Conservation (phyloP, 495 filamentous ascomycete species). For the Chaetomidium leptoderma region DNA sequence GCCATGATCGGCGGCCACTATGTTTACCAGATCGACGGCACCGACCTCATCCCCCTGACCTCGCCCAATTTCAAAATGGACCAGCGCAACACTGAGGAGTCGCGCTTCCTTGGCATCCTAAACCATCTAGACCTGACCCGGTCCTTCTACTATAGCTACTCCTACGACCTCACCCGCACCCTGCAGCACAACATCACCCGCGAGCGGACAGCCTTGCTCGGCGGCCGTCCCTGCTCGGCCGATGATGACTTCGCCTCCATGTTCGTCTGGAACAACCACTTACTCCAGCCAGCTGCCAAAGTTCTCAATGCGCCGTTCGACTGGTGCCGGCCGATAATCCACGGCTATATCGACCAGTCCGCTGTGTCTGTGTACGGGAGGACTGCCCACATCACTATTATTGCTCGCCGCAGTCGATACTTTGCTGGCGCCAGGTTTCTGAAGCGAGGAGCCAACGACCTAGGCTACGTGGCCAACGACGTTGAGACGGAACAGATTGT, state of each 20-base stretch:
- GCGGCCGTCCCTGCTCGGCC: slow-evolving; percentile 55
- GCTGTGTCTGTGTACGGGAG: slow-evolving; percentile 80
- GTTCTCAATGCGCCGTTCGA: slow-evolving; percentile 77
- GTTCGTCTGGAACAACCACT: slow-evolving; percentile 96
- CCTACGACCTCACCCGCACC: slow-evolving; percentile 90
- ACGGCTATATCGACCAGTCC: slow-evolving; percentile 92
- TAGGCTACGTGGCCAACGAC: slow-evolving; percentile 96
- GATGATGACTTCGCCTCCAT: slow-evolving; percentile 78
- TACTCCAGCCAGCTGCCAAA: slow-evolving; percentile 69
- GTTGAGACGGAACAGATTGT: slow-evolving; percentile 99
- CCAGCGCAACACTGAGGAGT: slow-evolving; percentile 77
- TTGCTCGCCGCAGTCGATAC: slow-evolving; percentile 84
- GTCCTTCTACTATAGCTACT: slow-evolving; percentile 98
- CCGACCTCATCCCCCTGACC: slow-evolving; percentile 83
- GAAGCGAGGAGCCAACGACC: slow-evolving; percentile 90
- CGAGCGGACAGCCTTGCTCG: slow-evolving; percentile 63
- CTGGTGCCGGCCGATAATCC: slow-evolving; percentile 94
- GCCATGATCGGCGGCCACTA: slow-evolving; percentile 96
- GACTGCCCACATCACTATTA: slow-evolving; percentile 83
- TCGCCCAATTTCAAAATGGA: slow-evolving; percentile 68
- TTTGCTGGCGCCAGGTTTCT: slow-evolving; percentile 94
- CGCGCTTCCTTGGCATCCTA: slow-evolving; percentile 80
- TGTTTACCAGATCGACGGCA: slow-evolving; percentile 92
- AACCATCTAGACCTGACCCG: slow-evolving; percentile 84
- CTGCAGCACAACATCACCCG: slow-evolving; percentile 88